Conservation (phyloP, 208 protist genomes). For the Porcisia deanei region DNA sequence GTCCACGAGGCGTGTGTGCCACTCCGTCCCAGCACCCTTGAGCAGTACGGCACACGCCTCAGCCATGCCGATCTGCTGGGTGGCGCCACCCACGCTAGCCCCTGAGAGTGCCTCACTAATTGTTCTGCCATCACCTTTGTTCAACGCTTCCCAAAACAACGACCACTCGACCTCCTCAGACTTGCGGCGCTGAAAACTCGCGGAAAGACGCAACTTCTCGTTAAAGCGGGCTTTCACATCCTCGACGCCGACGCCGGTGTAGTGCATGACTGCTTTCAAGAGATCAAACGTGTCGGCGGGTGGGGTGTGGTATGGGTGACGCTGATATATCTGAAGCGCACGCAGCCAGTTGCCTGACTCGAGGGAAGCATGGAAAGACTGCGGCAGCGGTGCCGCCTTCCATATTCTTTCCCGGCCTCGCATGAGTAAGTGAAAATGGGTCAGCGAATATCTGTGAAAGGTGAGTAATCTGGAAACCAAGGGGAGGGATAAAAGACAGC, state of each 20-base stretch:
- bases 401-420: slow-evolving; percentile 55
- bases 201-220: slow-evolving; percentile 81
- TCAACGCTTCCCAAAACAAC: slow-evolving; percentile 84
- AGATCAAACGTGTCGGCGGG: slow-evolving; percentile 88
- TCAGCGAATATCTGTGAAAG: background rate
- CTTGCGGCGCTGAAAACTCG: slow-evolving; percentile 63
- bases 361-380: slow-evolving; percentile 71
- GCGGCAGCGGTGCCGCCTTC: slow-evolving; percentile 84
- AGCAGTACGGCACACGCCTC: slow-evolving; percentile 89
- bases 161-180: slow-evolving; percentile 89
- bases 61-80: slow-evolving; percentile 75
- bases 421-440: background rate
- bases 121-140: slow-evolving; percentile 77
- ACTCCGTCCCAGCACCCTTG: slow-evolving; percentile 60
- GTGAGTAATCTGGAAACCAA: background rate
- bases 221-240: slow-evolving; percentile 90
- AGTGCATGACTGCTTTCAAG: slow-evolving; percentile 81
- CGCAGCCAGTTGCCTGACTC: slow-evolving; percentile 82
- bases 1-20: slow-evolving; percentile 77
- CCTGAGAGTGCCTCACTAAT: slow-evolving; percentile 74
- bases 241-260: slow-evolving; percentile 76
- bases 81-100: slow-evolving; percentile 39
- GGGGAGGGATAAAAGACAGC: background rate
- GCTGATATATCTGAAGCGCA: slow-evolving; percentile 80
- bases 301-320: slow-evolving; percentile 87